These are phyloP conservation scores for Magnusiomyces suaveolens DNA, from an alignment of 1,139 yeast species.

Conservation along the genomic window DNA sequence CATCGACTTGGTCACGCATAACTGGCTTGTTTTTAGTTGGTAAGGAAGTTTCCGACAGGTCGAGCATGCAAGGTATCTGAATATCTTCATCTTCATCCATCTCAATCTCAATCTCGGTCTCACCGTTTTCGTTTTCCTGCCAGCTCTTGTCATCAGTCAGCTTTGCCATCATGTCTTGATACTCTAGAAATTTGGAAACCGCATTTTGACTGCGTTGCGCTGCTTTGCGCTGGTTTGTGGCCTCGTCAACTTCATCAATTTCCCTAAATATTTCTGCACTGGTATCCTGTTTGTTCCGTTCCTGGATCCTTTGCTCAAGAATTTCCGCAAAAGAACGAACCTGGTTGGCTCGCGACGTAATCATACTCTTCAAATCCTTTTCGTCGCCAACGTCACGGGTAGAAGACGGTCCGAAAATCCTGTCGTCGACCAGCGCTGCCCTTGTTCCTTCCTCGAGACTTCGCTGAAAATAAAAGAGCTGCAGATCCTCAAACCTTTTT, in stretches of 20 bases:
- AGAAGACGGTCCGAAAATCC: background rate
- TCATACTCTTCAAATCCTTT: background rate
- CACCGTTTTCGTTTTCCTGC: background rate
- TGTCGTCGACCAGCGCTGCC: slow-evolving; percentile 10
- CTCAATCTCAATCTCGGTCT: background rate
- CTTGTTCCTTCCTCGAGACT: slow-evolving; percentile 15
- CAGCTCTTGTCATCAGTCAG: background rate
- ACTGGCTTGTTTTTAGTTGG: background rate
- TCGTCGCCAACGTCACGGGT: background rate
- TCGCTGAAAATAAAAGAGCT: slow-evolving; percentile 12
- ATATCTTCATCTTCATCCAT: slow-evolving; percentile 1
- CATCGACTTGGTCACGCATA: slow-evolving; percentile 8
- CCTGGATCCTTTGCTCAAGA: slow-evolving; percentile 13
- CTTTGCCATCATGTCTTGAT: background rate
- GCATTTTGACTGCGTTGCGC: background rate
- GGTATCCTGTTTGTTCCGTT: slow-evolving; percentile 9
- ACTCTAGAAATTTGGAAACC: background rate
- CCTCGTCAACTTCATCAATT: slow-evolving; percentile 14
- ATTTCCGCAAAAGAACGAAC: slow-evolving; percentile 14
- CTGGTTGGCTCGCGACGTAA: background rate
- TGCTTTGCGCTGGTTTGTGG: slow-evolving; percentile 11
- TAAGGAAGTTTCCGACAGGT: background rate
- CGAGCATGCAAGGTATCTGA: background rate
- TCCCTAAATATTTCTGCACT: slow-evolving; percentile 12
- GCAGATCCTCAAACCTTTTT: slow-evolving; percentile 13